These are phyloP conservation scores for Withania somnifera DNA, from an alignment of 305 asterid species.

Conservation along the genomic window DNA sequence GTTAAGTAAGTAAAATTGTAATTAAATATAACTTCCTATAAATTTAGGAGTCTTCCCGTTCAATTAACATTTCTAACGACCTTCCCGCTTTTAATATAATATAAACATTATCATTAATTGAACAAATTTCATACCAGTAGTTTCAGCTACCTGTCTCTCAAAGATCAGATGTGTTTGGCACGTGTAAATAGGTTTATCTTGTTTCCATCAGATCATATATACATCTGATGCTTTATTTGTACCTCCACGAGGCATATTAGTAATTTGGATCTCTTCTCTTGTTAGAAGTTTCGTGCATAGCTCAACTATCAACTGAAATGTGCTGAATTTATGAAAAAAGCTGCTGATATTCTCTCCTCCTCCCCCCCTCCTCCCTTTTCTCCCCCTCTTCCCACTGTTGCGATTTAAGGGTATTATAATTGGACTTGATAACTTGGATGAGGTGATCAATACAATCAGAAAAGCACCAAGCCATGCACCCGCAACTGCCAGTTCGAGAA, in stretches of 20 bases:
- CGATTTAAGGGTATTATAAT: slow-evolving; percentile 58
- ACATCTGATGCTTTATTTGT: background rate
- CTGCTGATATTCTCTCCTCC: background rate
- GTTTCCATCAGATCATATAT: background rate
- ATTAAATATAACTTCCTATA: too few relatives aligned
- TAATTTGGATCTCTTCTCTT: background rate
- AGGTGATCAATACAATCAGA: slow-evolving; percentile 57
- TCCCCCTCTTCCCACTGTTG: background rate
- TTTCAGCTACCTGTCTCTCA: background rate
- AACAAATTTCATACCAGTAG: background rate
- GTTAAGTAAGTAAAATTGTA: too few relatives aligned
- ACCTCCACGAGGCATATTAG: background rate
- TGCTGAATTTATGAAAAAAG: slow-evolving; percentile 6
- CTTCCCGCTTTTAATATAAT: too few relatives aligned
- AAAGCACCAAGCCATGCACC: slow-evolving; percentile 60
- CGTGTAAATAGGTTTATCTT: background rate
- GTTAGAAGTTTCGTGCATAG: background rate
- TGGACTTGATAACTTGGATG: slow-evolving; percentile 88
- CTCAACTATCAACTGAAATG: background rate
- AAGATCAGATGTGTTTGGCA: background rate
- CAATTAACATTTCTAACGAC: too few relatives aligned
- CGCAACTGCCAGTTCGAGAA: slow-evolving; percentile 54
- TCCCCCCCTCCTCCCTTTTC: background rate
- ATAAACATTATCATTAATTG: background rate
- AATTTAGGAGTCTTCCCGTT: too few relatives aligned